Percentiles rank a stretch among this genome's conserved stretches.
Evolutionary conservation across 148 eudicot genomes (phyloP).

Genomic region (Amaranthus hypochondriacus): DNA sequence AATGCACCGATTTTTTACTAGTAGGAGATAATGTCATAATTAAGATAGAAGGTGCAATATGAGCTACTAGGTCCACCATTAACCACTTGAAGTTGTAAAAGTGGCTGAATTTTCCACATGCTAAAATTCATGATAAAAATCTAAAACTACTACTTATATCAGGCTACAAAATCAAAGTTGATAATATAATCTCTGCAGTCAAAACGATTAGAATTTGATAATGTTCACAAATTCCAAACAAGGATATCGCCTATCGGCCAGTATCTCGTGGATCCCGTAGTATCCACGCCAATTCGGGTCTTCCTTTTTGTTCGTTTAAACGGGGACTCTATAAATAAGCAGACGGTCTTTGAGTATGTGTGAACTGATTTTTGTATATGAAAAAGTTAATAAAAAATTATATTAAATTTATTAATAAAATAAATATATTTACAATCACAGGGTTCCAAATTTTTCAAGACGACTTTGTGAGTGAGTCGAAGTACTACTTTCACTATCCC

Average conservation of each 20-base stretch:
- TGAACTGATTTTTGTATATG: too few species aligned
- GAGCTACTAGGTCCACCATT: neutral
- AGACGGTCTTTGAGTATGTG: too few species aligned
- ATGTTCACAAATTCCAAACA: constrained; percentile 11
- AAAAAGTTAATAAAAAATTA: too few species aligned
- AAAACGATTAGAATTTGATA: neutral
- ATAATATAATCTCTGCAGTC: neutral
- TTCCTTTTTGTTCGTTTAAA: too few species aligned
- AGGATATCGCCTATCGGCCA: neutral
- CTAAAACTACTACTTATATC: neutral
- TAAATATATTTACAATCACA: too few species aligned
- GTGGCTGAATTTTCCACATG: constrained; percentile 4
- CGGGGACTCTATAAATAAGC: too few species aligned
- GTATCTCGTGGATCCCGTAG: constrained; percentile 18
- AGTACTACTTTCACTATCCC: too few species aligned
- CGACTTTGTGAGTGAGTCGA: too few species aligned
- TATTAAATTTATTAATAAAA: too few species aligned
- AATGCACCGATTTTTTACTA: too few species aligned
- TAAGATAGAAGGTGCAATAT: neutral
- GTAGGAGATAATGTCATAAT: too few species aligned
- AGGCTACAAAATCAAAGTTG: neutral
- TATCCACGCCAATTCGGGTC: constrained; percentile 15
- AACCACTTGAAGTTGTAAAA: neutral
- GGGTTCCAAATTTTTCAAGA: too few species aligned
- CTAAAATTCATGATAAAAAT: neutral